phyloP scores from a whole-genome alignment of 2,329 filamentous ascomycete genomes.

The Ophiostoma quercus region DNA sequence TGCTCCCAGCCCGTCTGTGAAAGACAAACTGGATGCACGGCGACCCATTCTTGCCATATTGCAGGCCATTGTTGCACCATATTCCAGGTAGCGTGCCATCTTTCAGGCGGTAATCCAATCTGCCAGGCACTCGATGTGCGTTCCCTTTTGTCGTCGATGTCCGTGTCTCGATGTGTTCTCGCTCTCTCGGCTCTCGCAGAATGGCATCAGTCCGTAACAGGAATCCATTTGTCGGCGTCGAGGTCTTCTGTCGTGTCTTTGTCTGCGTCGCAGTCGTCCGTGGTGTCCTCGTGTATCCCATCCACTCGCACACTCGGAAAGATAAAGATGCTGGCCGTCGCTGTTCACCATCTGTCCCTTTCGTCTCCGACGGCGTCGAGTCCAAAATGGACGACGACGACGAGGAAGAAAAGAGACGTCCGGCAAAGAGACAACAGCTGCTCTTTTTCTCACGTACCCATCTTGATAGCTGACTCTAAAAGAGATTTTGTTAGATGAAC shows the following conservation, averaged over 20 bases:
- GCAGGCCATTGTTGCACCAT: constrained; percentile 6
- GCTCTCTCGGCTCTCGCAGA: constrained; percentile 6
- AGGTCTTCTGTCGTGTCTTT: constrained; percentile 4
- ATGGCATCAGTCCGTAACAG: constrained; percentile 17
- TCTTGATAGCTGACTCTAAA: constrained; percentile 47
- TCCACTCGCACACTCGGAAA: constrained; percentile 29
- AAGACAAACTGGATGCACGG: constrained; percentile 4
- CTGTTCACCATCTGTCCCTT: not conserved
- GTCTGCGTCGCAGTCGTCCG: not conserved
- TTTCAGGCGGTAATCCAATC: not conserved
- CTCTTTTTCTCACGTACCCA: constrained; percentile 51
- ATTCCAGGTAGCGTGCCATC: not conserved
- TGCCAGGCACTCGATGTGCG: not conserved
- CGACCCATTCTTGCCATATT: constrained; percentile 11
- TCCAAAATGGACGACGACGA: not conserved
- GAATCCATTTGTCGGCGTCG: constrained; percentile 11
- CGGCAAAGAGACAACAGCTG: constrained; percentile 1
- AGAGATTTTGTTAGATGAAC: constrained; percentile 21
- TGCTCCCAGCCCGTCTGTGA: constrained; percentile 9
- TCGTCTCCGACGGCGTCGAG: not conserved
- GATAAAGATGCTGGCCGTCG: constrained; percentile 18
- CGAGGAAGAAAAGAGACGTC: not conserved
- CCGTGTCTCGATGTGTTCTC: constrained; percentile 8
- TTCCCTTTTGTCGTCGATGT: not conserved
- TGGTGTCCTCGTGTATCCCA: constrained; percentile 19